phyloP scores from a whole-genome alignment of 345 rosid species.

The Aegle marmelos region DNA sequence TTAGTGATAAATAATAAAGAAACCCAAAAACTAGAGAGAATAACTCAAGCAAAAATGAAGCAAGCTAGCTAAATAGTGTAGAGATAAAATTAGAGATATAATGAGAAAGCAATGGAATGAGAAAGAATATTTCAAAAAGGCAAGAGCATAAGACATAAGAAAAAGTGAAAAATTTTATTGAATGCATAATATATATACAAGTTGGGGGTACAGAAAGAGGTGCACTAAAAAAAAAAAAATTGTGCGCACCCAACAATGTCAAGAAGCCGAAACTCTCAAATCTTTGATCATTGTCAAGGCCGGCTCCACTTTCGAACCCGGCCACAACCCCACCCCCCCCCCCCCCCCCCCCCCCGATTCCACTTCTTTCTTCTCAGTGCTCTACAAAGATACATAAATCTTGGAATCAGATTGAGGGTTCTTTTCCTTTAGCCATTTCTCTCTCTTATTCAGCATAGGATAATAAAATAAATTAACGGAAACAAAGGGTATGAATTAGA shows the following conservation, averaged over 20 bases:
- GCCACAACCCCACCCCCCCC: no score
- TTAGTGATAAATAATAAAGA: not conserved
- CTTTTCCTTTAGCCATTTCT: conserved; percentile 34
- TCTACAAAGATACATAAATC: conserved; percentile 31
- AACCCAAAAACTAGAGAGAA: conserved; percentile 9
- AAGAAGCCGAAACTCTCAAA: conserved; percentile 15
- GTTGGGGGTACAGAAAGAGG: conserved; percentile 27
- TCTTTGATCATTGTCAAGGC: not conserved
- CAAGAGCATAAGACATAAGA: not conserved
- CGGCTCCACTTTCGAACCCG: conserved; percentile 17
- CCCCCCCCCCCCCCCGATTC: conserved; percentile 22
- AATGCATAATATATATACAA: conserved; percentile 24
- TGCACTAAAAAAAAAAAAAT: conserved; percentile 17
- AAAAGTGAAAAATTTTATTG: not conserved
- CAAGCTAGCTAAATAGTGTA: not conserved
- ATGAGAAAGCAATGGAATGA: conserved; percentile 1
- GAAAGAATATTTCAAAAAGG: not conserved
- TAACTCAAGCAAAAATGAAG: conserved; percentile 5
- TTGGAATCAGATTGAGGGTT: conserved; percentile 43
- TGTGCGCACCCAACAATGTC: conserved; percentile 28
- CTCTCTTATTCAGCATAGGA: conserved; percentile 13
- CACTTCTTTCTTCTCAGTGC: conserved; percentile 29
- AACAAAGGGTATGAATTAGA: not conserved
- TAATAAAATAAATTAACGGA: not conserved
- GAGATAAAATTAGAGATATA: not conserved